Evolutionary conservation across 1,284 basidiomycete genomes (phyloP), one percentile per base, ranked within the genome.

Genomic region (Coniferiporia weirii): DNA sequence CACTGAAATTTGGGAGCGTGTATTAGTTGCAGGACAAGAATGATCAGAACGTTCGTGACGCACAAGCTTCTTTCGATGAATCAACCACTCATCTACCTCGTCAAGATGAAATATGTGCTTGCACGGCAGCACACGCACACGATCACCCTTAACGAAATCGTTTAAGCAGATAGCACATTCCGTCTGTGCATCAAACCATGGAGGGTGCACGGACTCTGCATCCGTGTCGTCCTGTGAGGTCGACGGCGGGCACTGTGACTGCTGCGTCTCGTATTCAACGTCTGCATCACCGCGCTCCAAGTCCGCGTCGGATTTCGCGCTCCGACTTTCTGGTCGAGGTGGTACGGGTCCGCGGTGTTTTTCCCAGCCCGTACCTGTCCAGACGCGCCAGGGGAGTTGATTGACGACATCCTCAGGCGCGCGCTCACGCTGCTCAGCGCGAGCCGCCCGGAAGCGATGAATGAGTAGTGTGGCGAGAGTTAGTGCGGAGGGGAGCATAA

Each of bases 151-250:
- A 44, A 76, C 84, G 66, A 96, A 96, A 64, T 88, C 84, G 63
- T 82, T 89, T 64, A 97, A 79, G 70, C 94, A 97, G 63, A 97
- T 95, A 10, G 93, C 89, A 68, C 94, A 97, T 69, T 96, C 92
- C 48, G 76, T 67, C 66, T 91, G 89, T 5, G 76, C 71, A 65
- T 87, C 84, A 61, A 87, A 89, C 89, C 89, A 91, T 5, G 85
- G 80, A 56, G 82, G 81, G 32, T 76, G 71, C 6, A 69, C 66
- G 22, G 70, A 67, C 5, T 66, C 66, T 38, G 66, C 68, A 34
- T 49, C 46, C 19, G 68, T 68, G 13, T 65, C 59, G 38, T 54
- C 54, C 50, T 75, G 70, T 32, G 81, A 81, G 2, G 78, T 74
- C 10, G 80, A 81, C 1, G 79, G 72, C 70, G 64, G 47, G 59